Conservation (phyloP, 306 rosid genomes). For the Vigna mungo region DNA sequence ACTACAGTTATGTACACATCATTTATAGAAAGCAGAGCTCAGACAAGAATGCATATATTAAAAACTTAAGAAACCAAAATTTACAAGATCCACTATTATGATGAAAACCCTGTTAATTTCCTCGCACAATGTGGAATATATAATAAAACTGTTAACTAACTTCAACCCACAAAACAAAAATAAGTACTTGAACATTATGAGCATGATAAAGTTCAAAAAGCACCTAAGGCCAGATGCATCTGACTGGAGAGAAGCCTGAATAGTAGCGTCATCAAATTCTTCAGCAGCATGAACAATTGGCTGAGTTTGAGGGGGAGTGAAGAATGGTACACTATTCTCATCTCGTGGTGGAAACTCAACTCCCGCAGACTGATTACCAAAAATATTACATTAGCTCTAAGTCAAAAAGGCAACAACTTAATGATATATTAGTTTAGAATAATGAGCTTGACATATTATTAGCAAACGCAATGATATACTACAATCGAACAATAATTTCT, state of each 20-base stretch:
- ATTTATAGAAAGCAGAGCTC: slow-evolving; percentile 25
- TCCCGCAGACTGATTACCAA: slow-evolving; percentile 73
- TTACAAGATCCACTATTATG: slow-evolving; percentile 24
- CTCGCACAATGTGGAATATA: slow-evolving; percentile 25
- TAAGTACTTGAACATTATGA: slow-evolving; percentile 25
- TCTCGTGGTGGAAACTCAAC: slow-evolving; percentile 93
- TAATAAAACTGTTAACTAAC: slow-evolving; percentile 14
- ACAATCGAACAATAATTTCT: background rate
- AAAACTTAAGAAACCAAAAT: slow-evolving; percentile 17
- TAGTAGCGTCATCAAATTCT: slow-evolving; percentile 69
- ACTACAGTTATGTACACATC: background rate
- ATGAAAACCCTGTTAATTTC: slow-evolving; percentile 26
- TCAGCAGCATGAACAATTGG: slow-evolving; percentile 58
- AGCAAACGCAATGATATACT: background rate
- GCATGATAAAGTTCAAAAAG: slow-evolving; percentile 28
- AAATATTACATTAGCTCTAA: slow-evolving; percentile 6
- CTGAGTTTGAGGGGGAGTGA: slow-evolving; percentile 95
- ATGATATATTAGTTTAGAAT: slow-evolving; percentile 26
- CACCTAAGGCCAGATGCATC: slow-evolving; percentile 93
- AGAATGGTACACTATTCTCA: slow-evolving; percentile 81
- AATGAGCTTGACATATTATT: slow-evolving; percentile 6
- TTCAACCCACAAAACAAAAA: slow-evolving; percentile 30
- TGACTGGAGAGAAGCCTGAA: slow-evolving; percentile 92
- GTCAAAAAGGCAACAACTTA: slow-evolving; percentile 39
- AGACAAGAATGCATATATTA: background rate